A percentile compares a stretch with the other conserved stretches of the same genome.
phyloP scores from a whole-genome alignment of 83 land plant species.

The Diphasiastrum complanatum region DNA sequence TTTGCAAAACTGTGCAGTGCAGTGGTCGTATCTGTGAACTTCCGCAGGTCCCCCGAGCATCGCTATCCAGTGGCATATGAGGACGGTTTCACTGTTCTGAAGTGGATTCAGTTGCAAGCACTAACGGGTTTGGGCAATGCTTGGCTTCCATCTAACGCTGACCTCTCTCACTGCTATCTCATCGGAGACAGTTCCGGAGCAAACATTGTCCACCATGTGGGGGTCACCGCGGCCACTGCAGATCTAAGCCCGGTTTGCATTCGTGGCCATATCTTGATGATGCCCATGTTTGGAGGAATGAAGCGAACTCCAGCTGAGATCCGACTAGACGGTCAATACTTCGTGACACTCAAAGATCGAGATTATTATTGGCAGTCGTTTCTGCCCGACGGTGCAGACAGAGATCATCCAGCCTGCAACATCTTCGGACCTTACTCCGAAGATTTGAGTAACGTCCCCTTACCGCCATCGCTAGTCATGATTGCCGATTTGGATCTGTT shows the following conservation, averaged over 20 bases:
- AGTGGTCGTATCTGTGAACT: slow-evolving; percentile 18
- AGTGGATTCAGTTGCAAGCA: neutral
- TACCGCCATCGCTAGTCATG: slow-evolving; percentile 56
- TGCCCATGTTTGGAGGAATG: slow-evolving; percentile 78
- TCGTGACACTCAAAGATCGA: slow-evolving; percentile 58
- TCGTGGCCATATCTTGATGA: slow-evolving; percentile 56
- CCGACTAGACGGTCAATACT: slow-evolving; percentile 65
- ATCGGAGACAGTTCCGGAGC: slow-evolving; percentile 85
- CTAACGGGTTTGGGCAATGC: neutral
- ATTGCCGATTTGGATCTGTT: slow-evolving; percentile 65
- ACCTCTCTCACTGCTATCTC: slow-evolving; percentile 35
- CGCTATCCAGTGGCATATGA: slow-evolving; percentile 9
- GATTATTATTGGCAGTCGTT: slow-evolving; percentile 86
- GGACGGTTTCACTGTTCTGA: neutral
- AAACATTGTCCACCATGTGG: slow-evolving; percentile 77
- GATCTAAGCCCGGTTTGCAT: slow-evolving; percentile 26
- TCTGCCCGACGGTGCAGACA: slow-evolving; percentile 54
- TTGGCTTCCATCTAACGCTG: slow-evolving; percentile 39
- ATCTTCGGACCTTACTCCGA: slow-evolving; percentile 52
- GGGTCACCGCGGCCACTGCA: slow-evolving; percentile 35
- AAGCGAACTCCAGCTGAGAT: slow-evolving; percentile 52
- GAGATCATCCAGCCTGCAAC: slow-evolving; percentile 82
- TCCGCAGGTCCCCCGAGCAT: slow-evolving; percentile 18
- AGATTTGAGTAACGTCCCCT: slow-evolving; percentile 29
- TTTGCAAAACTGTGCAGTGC: slow-evolving; percentile 10